phyloP scores from a whole-genome alignment of 768 basidiomycete species.

The Mycena venus region DNA sequence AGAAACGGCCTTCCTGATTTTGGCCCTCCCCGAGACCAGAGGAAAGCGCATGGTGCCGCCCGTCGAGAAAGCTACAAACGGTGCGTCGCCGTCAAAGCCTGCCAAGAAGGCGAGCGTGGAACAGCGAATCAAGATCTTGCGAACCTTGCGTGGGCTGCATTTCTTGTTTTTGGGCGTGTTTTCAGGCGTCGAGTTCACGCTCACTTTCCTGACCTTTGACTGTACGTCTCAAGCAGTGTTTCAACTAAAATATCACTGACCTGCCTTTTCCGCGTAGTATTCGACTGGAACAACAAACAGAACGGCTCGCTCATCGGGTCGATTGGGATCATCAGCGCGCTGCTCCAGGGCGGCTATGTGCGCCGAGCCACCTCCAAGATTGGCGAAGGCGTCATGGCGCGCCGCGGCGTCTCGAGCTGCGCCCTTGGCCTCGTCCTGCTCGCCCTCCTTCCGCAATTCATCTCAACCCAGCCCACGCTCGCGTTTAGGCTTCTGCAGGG shows the following conservation, averaged over 20 bases:
- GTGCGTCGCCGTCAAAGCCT: constrained; percentile 38
- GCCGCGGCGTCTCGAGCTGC: constrained; percentile 83
- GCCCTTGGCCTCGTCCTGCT: constrained; percentile 78
- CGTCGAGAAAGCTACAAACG: constrained; percentile 41
- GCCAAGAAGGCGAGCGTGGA: constrained; percentile 50
- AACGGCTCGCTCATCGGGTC: constrained; percentile 88
- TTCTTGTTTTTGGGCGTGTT: constrained; percentile 91
- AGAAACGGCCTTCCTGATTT: constrained; percentile 85
- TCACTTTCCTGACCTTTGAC: constrained; percentile 95
- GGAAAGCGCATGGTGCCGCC: constrained; percentile 52
- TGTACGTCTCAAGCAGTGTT: constrained; percentile 60
- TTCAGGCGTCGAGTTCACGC: constrained; percentile 96
- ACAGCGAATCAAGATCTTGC: constrained; percentile 70
- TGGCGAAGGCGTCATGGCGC: constrained; percentile 88
- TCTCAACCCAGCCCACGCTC: constrained; percentile 53
- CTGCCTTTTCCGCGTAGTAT: constrained; percentile 60
- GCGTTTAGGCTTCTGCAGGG: constrained; percentile 69
- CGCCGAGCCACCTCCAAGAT: constrained; percentile 81
- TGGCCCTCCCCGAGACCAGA: constrained; percentile 89
- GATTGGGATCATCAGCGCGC: constrained; percentile 91
- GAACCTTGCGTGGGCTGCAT: constrained; percentile 76
- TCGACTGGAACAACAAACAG: constrained; percentile 91
- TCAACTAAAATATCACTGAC: not conserved
- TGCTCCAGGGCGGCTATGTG: constrained; percentile 95
- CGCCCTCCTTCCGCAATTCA: constrained; percentile 74